Base-by-base conservation (phyloP, 2,329 filamentous ascomycete genomes). In the Monilinia aucupariae region DNA sequence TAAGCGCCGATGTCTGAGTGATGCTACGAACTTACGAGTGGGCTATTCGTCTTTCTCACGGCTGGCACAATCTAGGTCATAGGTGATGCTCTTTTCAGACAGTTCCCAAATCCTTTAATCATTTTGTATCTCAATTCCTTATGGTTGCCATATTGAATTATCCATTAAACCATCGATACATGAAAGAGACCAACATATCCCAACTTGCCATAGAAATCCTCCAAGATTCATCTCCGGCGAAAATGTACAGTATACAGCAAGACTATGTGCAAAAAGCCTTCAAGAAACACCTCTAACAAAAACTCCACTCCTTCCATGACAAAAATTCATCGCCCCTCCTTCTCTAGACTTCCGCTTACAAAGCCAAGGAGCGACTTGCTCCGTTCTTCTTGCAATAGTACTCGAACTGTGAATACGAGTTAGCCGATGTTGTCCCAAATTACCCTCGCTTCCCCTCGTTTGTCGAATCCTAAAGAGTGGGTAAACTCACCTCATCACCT, bases 401-500 rank as follows among this genome's bases (percentile, higher is more conserved):
- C n/a, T 2, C 2, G 20, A 41, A 25, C 60, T 62, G 25, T 17
- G 2, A 1, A 37, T 3, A 32, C 2, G 12, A 4, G 15, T 56
- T 34, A 56, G 53, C 15, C 10, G 3, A 32, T 22, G 9, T 45
- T 13, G 7, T 15, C 15, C 22, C 25, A 27, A 25, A 2, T 48
- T 4, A 15, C 10, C 12, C 13, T 25, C 12, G n/a, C 22, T 25
- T 48, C 22, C 45, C 4, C 25, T 25, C 4, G 22, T 25, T 48
- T 10, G 4, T 22, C 12, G 9, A 48, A 25, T 30, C 3, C 17
- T 45, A n/a, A n/a, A 37, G 22, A 17, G 13, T 7, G 22, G 15
- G 13, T 17, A 13, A 27, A 22, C 60, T 37, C n/a, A 62, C 60
- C 43, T 62, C 60, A 7, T 56, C 60, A 53, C 60, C 60, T 25